Percentiles rank a stretch among this genome's conserved stretches.
phyloP scores from a whole-genome alignment of 352 stramenopile species.

The Phytopythium cucurbitacearum region DNA sequence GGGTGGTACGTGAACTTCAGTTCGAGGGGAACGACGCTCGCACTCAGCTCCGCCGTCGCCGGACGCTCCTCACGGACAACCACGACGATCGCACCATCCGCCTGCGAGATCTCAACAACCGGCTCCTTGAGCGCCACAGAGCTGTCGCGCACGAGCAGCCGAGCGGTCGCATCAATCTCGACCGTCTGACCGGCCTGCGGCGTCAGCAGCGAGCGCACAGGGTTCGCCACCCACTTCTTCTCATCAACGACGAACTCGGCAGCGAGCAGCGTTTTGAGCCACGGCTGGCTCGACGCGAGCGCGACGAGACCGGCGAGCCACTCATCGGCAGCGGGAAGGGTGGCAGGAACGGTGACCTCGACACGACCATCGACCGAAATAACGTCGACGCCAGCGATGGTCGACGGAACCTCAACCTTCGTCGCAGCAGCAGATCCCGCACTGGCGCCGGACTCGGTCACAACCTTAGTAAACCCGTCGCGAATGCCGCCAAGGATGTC shows the following conservation, averaged over 20 bases:
- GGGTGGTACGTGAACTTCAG: constrained; percentile 51
- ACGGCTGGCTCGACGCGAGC: constrained; percentile 36
- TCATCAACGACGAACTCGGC: constrained; percentile 43
- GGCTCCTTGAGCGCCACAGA: constrained; percentile 27
- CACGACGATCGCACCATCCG: constrained; percentile 31
- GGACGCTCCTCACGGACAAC: constrained; percentile 56
- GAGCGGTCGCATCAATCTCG: constrained; percentile 16
- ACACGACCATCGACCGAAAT: constrained; percentile 16
- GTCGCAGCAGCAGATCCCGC: not conserved
- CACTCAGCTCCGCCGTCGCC: constrained; percentile 37
- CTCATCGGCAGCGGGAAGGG: constrained; percentile 25
- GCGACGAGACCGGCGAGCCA: constrained; percentile 39
- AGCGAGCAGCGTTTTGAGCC: constrained; percentile 50
- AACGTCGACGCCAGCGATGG: constrained; percentile 23
- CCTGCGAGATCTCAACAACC: constrained; percentile 40
- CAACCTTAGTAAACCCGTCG: constrained; percentile 47
- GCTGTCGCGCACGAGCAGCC: constrained; percentile 35
- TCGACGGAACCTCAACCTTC: constrained; percentile 7
- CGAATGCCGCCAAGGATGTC: constrained; percentile 72
- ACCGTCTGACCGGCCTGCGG: constrained; percentile 46
- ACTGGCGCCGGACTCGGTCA: constrained; percentile 18
- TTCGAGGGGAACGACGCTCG: constrained; percentile 40
- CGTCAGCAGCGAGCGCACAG: constrained; percentile 43
- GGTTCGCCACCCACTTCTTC: constrained; percentile 71
- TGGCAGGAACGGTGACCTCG: constrained; percentile 22